These are phyloP conservation scores for Mycena citricolor DNA, from an alignment of 1,284 basidiomycete genomes.

Conservation along the genomic window DNA sequence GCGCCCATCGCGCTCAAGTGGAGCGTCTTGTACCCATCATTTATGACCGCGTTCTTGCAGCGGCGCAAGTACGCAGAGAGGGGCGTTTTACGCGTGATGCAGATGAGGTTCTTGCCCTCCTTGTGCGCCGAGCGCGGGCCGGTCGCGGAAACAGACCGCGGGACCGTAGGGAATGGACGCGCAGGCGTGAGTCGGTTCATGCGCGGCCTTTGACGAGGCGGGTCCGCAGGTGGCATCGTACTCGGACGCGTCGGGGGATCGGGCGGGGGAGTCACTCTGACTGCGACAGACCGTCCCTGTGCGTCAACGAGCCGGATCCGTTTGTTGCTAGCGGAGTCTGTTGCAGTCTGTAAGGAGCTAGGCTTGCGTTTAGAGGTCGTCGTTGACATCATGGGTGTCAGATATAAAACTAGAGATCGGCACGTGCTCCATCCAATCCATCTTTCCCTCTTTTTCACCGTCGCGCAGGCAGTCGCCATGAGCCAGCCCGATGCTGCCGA, in stretches of 20 bases:
- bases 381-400: slow-evolving; percentile 1
- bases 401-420: not conserved
- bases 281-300: slow-evolving; percentile 15
- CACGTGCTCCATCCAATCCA: slow-evolving; percentile 21
- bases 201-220: slow-evolving; percentile 28
- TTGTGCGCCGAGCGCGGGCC: slow-evolving; percentile 76
- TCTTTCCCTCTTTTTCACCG: slow-evolving; percentile 27
- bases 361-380: slow-evolving; percentile 43
- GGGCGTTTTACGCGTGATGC: slow-evolving; percentile 76
- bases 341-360: slow-evolving; percentile 29
- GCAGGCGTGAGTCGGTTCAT: slow-evolving; percentile 69
- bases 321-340: slow-evolving; percentile 30
- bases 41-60: slow-evolving; percentile 74
- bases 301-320: slow-evolving; percentile 30
- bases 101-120: slow-evolving; percentile 78
- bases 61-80: slow-evolving; percentile 76
- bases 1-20: slow-evolving; percentile 83
- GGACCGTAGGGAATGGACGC: slow-evolving; percentile 74
- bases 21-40: slow-evolving; percentile 80
- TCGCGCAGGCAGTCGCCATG: slow-evolving; percentile 49
- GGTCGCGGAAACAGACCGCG: slow-evolving; percentile 72
- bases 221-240: slow-evolving; percentile 11
- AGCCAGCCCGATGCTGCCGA: slow-evolving; percentile 72
- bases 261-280: slow-evolving; percentile 14
- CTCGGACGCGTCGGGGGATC: not conserved